A percentile compares a stretch with the other conserved stretches of the same genome.
phyloP scores from a whole-genome alignment of 2,329 filamentous ascomycete genomes.

The Sordariomycetes sp. region DNA sequence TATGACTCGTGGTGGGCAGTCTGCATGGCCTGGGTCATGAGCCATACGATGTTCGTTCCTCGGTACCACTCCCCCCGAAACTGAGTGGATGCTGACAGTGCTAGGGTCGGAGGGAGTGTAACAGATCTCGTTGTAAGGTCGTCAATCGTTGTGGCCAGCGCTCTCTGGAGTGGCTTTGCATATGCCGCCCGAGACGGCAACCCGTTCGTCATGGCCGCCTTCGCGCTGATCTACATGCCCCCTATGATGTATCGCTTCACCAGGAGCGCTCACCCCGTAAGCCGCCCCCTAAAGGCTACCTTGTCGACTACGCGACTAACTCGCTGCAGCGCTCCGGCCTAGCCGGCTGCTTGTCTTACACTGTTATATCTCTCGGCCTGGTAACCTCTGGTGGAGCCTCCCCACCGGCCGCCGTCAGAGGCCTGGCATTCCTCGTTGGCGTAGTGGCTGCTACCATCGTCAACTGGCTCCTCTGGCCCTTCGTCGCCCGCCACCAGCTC shows the following conservation, averaged over 20 bases:
- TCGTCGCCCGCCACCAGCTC: slow-evolving; percentile 48
- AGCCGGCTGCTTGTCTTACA: slow-evolving; percentile 46
- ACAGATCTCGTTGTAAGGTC: slow-evolving; percentile 44
- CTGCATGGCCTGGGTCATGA: slow-evolving; percentile 45
- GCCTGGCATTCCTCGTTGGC: slow-evolving; percentile 40
- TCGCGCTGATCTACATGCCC: slow-evolving; percentile 45
- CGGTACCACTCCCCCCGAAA: neutral
- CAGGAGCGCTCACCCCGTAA: slow-evolving; percentile 40
- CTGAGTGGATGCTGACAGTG: slow-evolving; percentile 6
- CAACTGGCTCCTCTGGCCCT: slow-evolving; percentile 52
- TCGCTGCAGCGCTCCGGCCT: slow-evolving; percentile 38
- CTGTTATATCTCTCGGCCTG: slow-evolving; percentile 38
- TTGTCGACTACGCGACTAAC: slow-evolving; percentile 7
- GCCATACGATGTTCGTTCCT: slow-evolving; percentile 30
- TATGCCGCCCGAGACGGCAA: slow-evolving; percentile 39
- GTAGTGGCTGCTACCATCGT: slow-evolving; percentile 41
- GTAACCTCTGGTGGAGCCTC: slow-evolving; percentile 16
- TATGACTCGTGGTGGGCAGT: slow-evolving; percentile 50
- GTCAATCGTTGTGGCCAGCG: slow-evolving; percentile 37
- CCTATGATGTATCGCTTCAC: slow-evolving; percentile 48
- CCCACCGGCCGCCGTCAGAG: slow-evolving; percentile 33
- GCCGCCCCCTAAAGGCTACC: slow-evolving; percentile 4
- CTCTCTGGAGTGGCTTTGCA: slow-evolving; percentile 42
- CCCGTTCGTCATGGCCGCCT: slow-evolving; percentile 42
- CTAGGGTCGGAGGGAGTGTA: slow-evolving; percentile 43